phyloP scores from a whole-genome alignment of 2,329 filamentous ascomycete species.

The Fusarium metavorans region DNA sequence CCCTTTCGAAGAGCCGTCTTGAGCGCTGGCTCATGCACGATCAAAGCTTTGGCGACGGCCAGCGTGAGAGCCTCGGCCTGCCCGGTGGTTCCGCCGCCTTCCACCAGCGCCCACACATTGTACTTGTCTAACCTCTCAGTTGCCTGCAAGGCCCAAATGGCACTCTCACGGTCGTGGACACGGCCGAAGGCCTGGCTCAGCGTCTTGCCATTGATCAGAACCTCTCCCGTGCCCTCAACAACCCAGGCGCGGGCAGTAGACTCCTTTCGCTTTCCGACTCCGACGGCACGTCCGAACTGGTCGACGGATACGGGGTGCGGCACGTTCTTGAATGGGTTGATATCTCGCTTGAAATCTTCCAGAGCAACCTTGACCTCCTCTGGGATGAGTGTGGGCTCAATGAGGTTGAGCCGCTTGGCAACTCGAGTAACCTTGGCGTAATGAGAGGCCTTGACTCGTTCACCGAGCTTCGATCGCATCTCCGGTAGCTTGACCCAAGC shows the following conservation, averaged over 20 bases:
- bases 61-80: conserved; percentile 95
- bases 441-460: conserved; percentile 79
- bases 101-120: conserved; percentile 89
- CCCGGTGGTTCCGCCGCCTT: conserved; percentile 91
- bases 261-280: conserved; percentile 87
- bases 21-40: conserved; percentile 91
- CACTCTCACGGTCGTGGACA: conserved; percentile 93
- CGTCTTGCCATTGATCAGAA: conserved; percentile 90
- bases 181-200: conserved; percentile 85
- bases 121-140: conserved; percentile 93
- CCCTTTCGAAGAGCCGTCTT: conserved; percentile 90
- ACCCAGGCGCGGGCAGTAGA: conserved; percentile 87
- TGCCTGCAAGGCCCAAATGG: conserved; percentile 87
- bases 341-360: conserved; percentile 77
- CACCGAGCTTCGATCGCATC: conserved; percentile 78
- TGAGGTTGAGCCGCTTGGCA: conserved; percentile 84
- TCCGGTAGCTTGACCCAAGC: conserved; percentile 85
- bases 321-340: conserved; percentile 76
- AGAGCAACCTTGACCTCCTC: conserved; percentile 74
- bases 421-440: conserved; percentile 83
- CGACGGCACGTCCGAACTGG: conserved; percentile 80
- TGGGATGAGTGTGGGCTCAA: conserved; percentile 83
- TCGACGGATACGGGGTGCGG: conserved; percentile 77
- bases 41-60: conserved; percentile 86
- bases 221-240: conserved; percentile 92